phyloP scores from a whole-genome alignment of 2,329 filamentous ascomycete species.

The Colletotrichum filicis region DNA sequence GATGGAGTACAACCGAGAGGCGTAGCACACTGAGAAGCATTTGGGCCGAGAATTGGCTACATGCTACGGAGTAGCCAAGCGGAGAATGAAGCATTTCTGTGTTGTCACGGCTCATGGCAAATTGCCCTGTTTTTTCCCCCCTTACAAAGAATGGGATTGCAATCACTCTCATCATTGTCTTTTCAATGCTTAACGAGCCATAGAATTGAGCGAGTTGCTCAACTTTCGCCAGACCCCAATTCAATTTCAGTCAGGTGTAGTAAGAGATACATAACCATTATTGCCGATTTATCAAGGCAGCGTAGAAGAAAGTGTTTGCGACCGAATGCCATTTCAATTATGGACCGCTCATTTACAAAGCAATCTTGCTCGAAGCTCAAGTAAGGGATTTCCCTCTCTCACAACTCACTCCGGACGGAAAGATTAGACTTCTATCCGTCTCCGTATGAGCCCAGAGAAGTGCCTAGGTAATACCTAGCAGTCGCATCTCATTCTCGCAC shows the following conservation, averaged over 20 bases:
- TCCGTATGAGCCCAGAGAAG: neutral
- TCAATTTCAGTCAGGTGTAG: neutral
- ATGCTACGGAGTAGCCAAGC: neutral
- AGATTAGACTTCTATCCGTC: neutral
- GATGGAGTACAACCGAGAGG: neutral
- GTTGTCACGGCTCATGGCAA: neutral
- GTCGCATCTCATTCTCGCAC: conserved; percentile 9
- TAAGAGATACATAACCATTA: too few species aligned
- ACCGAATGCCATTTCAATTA: neutral
- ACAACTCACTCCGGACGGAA: neutral
- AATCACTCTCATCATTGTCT: neutral
- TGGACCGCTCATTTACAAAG: neutral
- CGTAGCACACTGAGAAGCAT: neutral
- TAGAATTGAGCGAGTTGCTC: neutral
- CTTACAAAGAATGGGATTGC: neutral
- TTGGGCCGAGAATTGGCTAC: neutral
- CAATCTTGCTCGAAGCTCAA: neutral
- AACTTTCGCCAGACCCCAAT: neutral
- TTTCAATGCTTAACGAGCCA: neutral
- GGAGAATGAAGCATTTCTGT: neutral
- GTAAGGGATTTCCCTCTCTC: neutral
- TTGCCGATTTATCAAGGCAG: too few species aligned
- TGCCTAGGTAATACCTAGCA: neutral
- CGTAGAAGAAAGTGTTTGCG: neutral
- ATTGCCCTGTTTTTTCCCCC: neutral